Evolutionary conservation across 179 eudicot genomes (phyloP).

Genomic region (Silene vulgaris): DNA sequence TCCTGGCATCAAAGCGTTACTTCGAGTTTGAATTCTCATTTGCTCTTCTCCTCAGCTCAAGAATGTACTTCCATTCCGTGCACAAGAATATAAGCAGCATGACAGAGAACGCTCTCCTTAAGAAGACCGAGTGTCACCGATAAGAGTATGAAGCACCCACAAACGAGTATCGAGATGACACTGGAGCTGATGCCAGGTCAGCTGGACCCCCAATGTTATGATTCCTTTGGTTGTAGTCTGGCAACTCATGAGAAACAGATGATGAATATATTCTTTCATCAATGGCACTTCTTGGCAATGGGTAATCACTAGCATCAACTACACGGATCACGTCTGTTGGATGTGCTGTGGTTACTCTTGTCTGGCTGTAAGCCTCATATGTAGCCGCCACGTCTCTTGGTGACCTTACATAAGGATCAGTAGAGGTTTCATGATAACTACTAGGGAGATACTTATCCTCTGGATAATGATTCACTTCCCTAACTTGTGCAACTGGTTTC

Average conservation of each 20-base stretch:
- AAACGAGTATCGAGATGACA: constrained; percentile 40
- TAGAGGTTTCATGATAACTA: constrained; percentile 33
- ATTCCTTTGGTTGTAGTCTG: constrained; percentile 30
- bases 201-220: constrained; percentile 26
- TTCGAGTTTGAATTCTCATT: constrained; percentile 1
- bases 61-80: constrained; percentile 4
- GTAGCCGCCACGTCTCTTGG: constrained; percentile 23
- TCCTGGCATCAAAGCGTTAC: neutral
- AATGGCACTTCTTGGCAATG: constrained; percentile 25
- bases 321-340: constrained; percentile 16
- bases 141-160: constrained; percentile 44
- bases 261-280: constrained; percentile 29
- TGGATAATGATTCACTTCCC: constrained; percentile 20
- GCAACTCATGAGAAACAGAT: constrained; percentile 31
- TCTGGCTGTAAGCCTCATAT: constrained; percentile 31
- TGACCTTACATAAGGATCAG: constrained; percentile 38
- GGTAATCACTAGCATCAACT: constrained; percentile 19
- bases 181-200: constrained; percentile 35
- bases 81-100: neutral
- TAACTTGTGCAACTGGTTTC: constrained; percentile 18
- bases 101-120: neutral
- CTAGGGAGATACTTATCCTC: constrained; percentile 30
- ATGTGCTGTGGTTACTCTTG: constrained; percentile 25
- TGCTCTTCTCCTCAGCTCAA: neutral
- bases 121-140: constrained; percentile 25